These are phyloP conservation scores for Tympanopsis confertula DNA, from an alignment of 2,329 filamentous ascomycete species.

Conservation along the genomic window DNA sequence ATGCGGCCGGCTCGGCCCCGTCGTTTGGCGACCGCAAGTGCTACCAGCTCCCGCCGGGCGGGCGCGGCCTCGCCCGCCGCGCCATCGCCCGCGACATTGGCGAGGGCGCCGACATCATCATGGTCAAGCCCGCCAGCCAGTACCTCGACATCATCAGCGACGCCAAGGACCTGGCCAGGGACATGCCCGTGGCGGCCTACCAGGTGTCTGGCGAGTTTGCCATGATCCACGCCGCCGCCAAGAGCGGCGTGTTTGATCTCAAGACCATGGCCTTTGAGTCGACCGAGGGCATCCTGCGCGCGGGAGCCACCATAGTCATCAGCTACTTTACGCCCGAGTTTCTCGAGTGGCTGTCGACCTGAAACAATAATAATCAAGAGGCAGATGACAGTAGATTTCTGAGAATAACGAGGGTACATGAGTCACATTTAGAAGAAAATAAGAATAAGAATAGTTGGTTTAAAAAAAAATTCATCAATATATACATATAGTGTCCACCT, in stretches of 20 bases:
- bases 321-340: slow-evolving; percentile 88
- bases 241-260: slow-evolving; percentile 90
- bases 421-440: background rate
- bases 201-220: slow-evolving; percentile 95
- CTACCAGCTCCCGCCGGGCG: slow-evolving; percentile 91
- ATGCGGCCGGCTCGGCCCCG: slow-evolving; percentile 81
- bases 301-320: slow-evolving; percentile 84
- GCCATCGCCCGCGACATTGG: slow-evolving; percentile 82
- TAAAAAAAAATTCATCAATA: too few relatives aligned
- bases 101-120: slow-evolving; percentile 94
- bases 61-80: slow-evolving; percentile 77
- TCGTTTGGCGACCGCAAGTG: slow-evolving; percentile 90
- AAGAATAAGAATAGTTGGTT: too few relatives aligned
- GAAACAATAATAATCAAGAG: slow-evolving; percentile 6
- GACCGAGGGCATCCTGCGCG: slow-evolving; percentile 82
- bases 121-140: slow-evolving; percentile 95
- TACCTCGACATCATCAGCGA: slow-evolving; percentile 97
- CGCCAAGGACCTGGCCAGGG: slow-evolving; percentile 83
- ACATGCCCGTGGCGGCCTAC: slow-evolving; percentile 88
- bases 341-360: slow-evolving; percentile 53
- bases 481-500: too few relatives aligned
- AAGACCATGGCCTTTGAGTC: slow-evolving; percentile 91
- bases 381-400: background rate
- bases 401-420: background rate
- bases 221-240: slow-evolving; percentile 93